phyloP scores from a whole-genome alignment of 2,329 filamentous ascomycete genomes.

The Cryphonectria naterciae region DNA sequence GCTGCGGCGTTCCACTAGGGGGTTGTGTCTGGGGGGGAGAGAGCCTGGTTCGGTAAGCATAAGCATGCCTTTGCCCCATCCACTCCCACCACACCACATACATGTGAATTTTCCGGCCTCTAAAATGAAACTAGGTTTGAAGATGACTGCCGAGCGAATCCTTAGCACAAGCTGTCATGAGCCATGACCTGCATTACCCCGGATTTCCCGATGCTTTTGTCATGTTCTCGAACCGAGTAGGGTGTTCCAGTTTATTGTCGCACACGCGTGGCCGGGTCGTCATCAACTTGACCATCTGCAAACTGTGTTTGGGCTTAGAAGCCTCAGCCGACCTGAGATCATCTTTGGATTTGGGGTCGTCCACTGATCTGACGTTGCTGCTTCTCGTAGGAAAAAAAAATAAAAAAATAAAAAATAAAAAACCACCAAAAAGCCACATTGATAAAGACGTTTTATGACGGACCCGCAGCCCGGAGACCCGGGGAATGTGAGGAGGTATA shows the following conservation, averaged over 20 bases:
- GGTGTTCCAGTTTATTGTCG: not conserved
- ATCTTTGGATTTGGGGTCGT: not conserved
- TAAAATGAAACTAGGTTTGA: not conserved
- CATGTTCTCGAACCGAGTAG: not conserved
- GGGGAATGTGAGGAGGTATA: too few relatives aligned
- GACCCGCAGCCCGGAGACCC: not conserved
- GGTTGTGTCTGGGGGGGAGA: not conserved
- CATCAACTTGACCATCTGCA: not conserved
- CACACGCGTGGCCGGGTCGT: not conserved
- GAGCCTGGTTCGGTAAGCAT: not conserved
- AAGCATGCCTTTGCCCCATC: not conserved
- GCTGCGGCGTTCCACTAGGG: conserved; percentile 3
- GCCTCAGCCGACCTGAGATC: not conserved
- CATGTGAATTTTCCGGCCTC: not conserved
- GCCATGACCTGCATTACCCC: not conserved
- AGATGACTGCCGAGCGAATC: not conserved
- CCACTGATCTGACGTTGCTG: not conserved
- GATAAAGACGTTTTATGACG: not conserved
- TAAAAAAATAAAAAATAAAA: too few relatives aligned
- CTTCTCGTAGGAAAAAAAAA: not conserved
- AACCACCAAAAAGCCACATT: too few relatives aligned
- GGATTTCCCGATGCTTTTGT: not conserved
- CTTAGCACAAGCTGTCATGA: not conserved
- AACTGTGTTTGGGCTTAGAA: not conserved
- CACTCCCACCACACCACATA: not conserved